phyloP scores from a whole-genome alignment of 1,284 basidiomycete genomes.

The Cutaneotrichosporon mucoides region DNA sequence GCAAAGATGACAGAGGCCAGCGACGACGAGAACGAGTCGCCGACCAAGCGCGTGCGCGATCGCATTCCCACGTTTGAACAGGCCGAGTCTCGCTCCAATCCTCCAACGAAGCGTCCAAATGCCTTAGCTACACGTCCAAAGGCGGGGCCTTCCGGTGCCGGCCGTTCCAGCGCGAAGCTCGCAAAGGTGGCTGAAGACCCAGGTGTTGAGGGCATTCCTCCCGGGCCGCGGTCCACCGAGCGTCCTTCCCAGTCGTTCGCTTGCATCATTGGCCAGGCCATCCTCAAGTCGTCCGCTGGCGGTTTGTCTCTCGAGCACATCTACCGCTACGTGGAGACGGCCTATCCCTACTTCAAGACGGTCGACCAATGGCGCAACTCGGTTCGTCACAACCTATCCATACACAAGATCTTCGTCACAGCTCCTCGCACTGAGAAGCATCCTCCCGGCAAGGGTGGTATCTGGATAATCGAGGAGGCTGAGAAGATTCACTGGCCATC shows the following conservation, averaged over 20 bases:
- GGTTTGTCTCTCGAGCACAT: conserved; percentile 91
- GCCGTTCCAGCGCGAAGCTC: conserved; percentile 38
- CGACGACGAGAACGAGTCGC: conserved; percentile 43
- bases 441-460: conserved; percentile 48
- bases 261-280: conserved; percentile 90
- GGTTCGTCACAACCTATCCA: conserved; percentile 82
- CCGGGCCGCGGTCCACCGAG: conserved; percentile 69
- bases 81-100: not conserved
- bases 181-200: conserved; percentile 45
- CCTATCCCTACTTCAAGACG: conserved; percentile 87
- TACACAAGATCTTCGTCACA: conserved; percentile 74
- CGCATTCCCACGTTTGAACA: conserved; percentile 11
- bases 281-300: conserved; percentile 76
- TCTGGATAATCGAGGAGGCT: conserved; percentile 48
- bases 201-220: conserved; percentile 58
- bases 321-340: conserved; percentile 90
- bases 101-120: not conserved
- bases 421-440: conserved; percentile 48
- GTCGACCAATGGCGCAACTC: conserved; percentile 89
- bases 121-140: not conserved
- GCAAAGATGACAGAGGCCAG: conserved; percentile 19
- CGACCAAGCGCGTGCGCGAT: conserved; percentile 25
- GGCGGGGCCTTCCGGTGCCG: not conserved
- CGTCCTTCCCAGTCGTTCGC: conserved; percentile 88
- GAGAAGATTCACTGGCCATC: conserved; percentile 46